Base-by-base conservation (phyloP, 768 basidiomycete species). In the Kwoniella sp. region DNA sequence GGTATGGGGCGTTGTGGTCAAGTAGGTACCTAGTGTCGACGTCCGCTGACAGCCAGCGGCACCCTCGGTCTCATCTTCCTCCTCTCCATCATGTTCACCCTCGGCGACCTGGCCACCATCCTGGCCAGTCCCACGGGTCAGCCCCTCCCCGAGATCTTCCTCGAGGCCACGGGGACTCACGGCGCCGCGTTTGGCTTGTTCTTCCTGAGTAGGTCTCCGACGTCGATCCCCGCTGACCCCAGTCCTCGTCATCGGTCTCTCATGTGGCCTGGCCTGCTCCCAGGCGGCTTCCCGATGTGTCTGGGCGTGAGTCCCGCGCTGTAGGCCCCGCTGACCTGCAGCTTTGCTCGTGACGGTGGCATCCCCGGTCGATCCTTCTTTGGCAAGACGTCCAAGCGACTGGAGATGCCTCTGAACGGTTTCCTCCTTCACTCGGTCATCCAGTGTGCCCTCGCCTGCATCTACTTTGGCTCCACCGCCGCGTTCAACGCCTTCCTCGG, bases 401-500 rank as follows among this genome's bases (percentile, higher is more conserved):
- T 73, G 27, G 79, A 80, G 62, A 79, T 83, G 14, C 83, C 83
- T 0, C 71, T 83, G 33, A 81, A 83, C 59, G 83, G 82, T 0
- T 79, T 83, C 57, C 53, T 84, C 7, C 78, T 85, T 14, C 80
- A 82, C 25, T 80, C 82, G 3, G 43, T 54, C 11, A 77, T 84
- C 42, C 82, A 84, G 46, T 73, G 83, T 1, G 73, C 82, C 29
- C 78, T 84, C 32, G 82, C 82, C 10, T 76, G 84, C 19, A 79
- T 84, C 55, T 81, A 79, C 61, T 80, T 85, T 33, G 84, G 61
- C 6, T 62, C 56, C 0, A 79, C 77, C 39, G 79, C 80, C 0
- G 84, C 82, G 0, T 84, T 84, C 67, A 84, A 84, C 53, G 83
- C 82, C 2, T 84, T 84, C 53, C 78, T 81, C 5, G 81, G 83